Base-by-base conservation (phyloP, 495 filamentous ascomycete species). In the Talaromyces stipitatus region DNA sequence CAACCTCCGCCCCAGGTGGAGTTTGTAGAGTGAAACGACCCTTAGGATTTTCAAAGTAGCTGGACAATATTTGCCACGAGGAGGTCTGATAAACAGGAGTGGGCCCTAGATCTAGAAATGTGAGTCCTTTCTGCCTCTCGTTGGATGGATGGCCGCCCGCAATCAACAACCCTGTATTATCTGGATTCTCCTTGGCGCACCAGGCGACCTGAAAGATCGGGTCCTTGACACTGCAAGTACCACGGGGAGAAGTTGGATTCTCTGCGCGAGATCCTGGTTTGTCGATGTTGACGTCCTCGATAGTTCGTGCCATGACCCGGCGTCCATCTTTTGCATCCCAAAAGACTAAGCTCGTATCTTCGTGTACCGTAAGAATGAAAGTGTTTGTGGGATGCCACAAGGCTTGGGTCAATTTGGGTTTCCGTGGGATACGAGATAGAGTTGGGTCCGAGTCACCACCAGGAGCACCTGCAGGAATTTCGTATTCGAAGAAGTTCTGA, bases 261-360 rank as follows among this genome's bases (percentile, higher is more conserved):
- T 70, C 71, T 6, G 77, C 73, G 30, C 76, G 71, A 27, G 68
- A 62, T 22, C 79, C 78, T 11, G 84, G 82, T 33, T 80, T 74
- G 56, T 95, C 79, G 36, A 98, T 69, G 63, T 88, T 81, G 2
- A 78, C 80, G 43, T 86, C 81, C 59, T 87, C 80, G 22, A 96
- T 69, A 3, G 89, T 95, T 60, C 95, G 75, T 10, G 91, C 91
- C 76, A 90, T 82, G 12, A 98, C 74, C 27, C 94, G 77, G 45
- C 90, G 84, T 8, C 91, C 94, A 64, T 97, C 95, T 61, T 91
- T 95, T 2, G 87, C 73, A 74, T 97, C 95, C 95, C 95, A 98
- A 51, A 97, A 83, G 0, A 92, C 94, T 29, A 98, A 65, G 58
- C 86, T 92, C 3, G 85, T 85, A 66, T 97, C 92, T 59, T 97